These are phyloP conservation scores for Cystobasidium pallidum DNA, from an alignment of 1,284 basidiomycete genomes.

Conservation along the genomic window DNA sequence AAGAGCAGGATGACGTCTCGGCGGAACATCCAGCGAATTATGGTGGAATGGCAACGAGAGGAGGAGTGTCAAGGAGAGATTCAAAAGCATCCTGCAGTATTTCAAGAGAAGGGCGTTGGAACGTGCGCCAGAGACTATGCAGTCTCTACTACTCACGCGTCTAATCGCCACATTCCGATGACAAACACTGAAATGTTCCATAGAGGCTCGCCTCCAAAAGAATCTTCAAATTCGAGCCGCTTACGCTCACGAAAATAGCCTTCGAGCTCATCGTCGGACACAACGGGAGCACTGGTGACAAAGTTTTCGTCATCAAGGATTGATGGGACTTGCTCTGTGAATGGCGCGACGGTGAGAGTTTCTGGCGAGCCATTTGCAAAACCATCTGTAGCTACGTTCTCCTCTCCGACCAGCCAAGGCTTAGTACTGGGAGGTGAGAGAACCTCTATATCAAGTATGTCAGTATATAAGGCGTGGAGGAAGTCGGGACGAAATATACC, in stretches of 20 bases:
- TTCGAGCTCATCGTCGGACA: slow-evolving; percentile 30
- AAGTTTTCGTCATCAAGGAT: slow-evolving; percentile 13
- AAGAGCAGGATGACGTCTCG: slow-evolving; percentile 19
- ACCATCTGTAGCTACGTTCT: slow-evolving; percentile 24
- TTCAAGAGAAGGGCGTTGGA: not conserved
- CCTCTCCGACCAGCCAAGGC: slow-evolving; percentile 41
- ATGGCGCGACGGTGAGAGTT: not conserved
- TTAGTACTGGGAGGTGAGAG: not conserved
- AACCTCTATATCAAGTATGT: slow-evolving; percentile 14
- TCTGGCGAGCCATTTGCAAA: not conserved
- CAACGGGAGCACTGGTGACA: slow-evolving; percentile 15
- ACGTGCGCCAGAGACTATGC: not conserved
- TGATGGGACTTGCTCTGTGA: not conserved
- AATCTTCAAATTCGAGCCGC: slow-evolving; percentile 33
- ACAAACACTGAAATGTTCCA: slow-evolving; percentile 37
- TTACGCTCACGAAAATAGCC: slow-evolving; percentile 31
- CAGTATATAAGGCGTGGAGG: not conserved
- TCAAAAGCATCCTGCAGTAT: slow-evolving; percentile 30
- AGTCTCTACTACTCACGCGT: slow-evolving; percentile 20
- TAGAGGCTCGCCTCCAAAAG: slow-evolving; percentile 21
- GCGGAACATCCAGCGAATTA: slow-evolving; percentile 1
- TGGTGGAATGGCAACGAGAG: slow-evolving; percentile 42
- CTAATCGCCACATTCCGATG: slow-evolving; percentile 37
- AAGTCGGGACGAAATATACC: not conserved
- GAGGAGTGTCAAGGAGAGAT: slow-evolving; percentile 34